These are phyloP conservation scores for Candida manassasensis DNA, from an alignment of 805 yeast genomes.

Conservation along the genomic window DNA sequence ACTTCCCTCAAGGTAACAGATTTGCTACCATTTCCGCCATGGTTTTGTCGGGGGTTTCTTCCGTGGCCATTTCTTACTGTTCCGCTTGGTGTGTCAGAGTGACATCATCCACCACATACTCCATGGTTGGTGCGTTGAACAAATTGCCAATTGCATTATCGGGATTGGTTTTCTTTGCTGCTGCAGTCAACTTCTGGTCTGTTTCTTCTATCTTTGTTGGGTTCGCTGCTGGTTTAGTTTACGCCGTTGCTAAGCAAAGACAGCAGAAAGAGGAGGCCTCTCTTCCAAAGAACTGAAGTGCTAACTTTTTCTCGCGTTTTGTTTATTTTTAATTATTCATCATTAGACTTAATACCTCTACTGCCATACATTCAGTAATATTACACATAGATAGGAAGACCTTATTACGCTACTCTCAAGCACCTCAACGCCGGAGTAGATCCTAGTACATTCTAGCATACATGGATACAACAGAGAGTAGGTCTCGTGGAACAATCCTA, in stretches of 20 bases:
- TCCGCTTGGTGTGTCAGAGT: conserved; percentile 99
- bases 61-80: conserved; percentile 97
- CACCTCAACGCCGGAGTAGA: too few relatives aligned
- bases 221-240: conserved; percentile 91
- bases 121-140: conserved; percentile 99
- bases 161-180: conserved; percentile 91
- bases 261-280: conserved; percentile 51
- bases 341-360: not conserved
- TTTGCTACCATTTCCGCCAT: conserved; percentile 69
- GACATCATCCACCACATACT: conserved; percentile 95
- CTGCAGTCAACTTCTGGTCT: conserved; percentile 89
- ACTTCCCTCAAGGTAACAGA: conserved; percentile 75
- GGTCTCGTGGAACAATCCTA: too few relatives aligned
- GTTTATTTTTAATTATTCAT: not conserved
- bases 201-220: conserved; percentile 89
- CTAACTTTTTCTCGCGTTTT: not conserved
- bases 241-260: conserved; percentile 92
- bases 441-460: too few relatives aligned
- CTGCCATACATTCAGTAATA: not conserved
- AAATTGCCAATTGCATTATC: conserved; percentile 95
- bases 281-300: conserved; percentile 20
- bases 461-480: too few relatives aligned
- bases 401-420: not conserved
- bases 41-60: conserved; percentile 88
- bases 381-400: not conserved